Evolutionary conservation across 345 rosid genomes (phyloP).

Genomic region (Eucalyptus marginata): DNA sequence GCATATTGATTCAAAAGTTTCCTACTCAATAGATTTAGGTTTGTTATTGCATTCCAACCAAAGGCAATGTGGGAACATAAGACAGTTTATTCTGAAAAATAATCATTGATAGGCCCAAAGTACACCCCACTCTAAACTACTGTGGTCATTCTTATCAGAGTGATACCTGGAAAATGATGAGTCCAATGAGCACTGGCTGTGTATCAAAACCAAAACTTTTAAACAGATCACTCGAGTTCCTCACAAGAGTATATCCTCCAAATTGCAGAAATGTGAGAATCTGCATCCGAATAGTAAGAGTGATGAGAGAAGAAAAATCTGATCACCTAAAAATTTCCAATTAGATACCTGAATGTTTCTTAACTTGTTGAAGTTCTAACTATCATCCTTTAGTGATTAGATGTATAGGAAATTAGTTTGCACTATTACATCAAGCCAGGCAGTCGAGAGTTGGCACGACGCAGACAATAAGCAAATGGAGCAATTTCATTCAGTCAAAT

Average conservation of each 20-base stretch:
- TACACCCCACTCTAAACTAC: not conserved
- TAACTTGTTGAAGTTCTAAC: not conserved
- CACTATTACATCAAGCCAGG: not conserved
- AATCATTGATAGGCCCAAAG: not conserved
- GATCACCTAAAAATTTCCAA: not conserved
- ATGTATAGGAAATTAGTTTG: not conserved
- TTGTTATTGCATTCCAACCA: not conserved
- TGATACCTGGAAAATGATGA: constrained; percentile 91
- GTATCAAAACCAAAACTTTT: constrained; percentile 93
- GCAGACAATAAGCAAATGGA: not conserved
- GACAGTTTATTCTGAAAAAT: not conserved
- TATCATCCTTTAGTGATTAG: not conserved
- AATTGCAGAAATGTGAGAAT: constrained; percentile 83
- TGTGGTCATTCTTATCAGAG: not conserved
- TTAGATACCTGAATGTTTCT: not conserved
- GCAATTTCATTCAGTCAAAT: not conserved
- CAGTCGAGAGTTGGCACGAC: not conserved
- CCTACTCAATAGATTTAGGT: not conserved
- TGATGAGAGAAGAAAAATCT: not conserved
- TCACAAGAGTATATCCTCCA: constrained; percentile 96
- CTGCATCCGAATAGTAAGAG: constrained; percentile 16
- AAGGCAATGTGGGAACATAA: not conserved
- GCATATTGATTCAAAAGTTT: not conserved
- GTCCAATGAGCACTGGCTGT: constrained; percentile 88
- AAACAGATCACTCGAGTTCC: constrained; percentile 92